Base-by-base conservation (phyloP, 176 grass and related monocot genomes). In the Triticum turgidum region DNA sequence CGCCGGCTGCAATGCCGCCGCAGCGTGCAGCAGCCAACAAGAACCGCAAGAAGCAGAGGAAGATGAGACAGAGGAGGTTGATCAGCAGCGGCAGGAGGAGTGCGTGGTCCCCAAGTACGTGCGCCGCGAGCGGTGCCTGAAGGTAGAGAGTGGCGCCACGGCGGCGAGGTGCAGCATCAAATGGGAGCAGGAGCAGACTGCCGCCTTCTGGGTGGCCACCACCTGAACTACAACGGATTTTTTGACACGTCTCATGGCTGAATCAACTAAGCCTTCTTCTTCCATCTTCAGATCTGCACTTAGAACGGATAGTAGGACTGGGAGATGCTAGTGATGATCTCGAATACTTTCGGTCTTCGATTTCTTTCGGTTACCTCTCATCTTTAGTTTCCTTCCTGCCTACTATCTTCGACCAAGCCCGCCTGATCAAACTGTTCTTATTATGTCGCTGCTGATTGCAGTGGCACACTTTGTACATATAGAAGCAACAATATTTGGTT, bases 91-190 rank as follows among this genome's bases (percentile, higher is more conserved):
- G 56, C 32, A 66, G 44, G 78, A 35, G 47, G 73, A 34, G 38
- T 8, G 73, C 59, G 82, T 75, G 45, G 61, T 88, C 7, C 67
- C 88, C 18, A 86, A 49, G 79, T 86, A 86, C 80, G 76, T 78
- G 83, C 84, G 89, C 32, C 81, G 73, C 13, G 67, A 80, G 6
- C 73, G 89, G 63, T 93, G 92, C 54, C 37, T 86, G 12, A 89
- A 89, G 54, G 83, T 58, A 15, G 69, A 74, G 18, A 86, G 30
- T 24, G 88, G 58, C 11, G 73, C 78, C 1, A 65, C 58, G 41
- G 76, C 77, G 64, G 82, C 61, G 22, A 47, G 69, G 39, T 15
- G 18, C 52, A 41, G 54, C 90, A 66, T 15, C 72, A 78, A 85
- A 21, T 85, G 84, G 74, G 74, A 85, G 14, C 62, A 32, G 63